These are phyloP conservation scores for Pythium utonaiense DNA, from an alignment of 352 stramenopile species.

Conservation along the genomic window DNA sequence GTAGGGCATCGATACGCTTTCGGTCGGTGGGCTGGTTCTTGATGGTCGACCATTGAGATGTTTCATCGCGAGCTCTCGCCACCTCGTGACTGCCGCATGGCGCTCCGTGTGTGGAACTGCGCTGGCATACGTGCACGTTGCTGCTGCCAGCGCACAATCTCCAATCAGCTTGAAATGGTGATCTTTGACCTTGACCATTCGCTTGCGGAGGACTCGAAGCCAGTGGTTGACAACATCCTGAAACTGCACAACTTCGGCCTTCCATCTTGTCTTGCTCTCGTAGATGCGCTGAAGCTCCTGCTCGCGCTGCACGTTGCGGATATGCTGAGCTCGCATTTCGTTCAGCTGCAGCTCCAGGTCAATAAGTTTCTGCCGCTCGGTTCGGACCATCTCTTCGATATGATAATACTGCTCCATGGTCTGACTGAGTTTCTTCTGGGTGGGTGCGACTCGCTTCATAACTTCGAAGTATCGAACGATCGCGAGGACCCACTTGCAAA, in stretches of 20 bases:
- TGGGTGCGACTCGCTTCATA: constrained; percentile 56
- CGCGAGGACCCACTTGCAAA: constrained; percentile 71
- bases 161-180: constrained; percentile 30
- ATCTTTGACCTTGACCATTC: constrained; percentile 19
- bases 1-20: constrained; percentile 19
- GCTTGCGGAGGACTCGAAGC: constrained; percentile 25
- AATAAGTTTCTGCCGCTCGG: constrained; percentile 48
- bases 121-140: constrained; percentile 30
- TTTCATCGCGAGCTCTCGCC: constrained; percentile 18
- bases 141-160: constrained; percentile 35
- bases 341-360: constrained; percentile 47
- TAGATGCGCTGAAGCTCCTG: constrained; percentile 51
- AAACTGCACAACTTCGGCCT: constrained; percentile 38
- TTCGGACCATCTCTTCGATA: constrained; percentile 37
- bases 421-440: constrained; percentile 39
- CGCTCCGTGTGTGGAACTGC: constrained; percentile 25
- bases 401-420: constrained; percentile 38
- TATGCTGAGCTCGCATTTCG: constrained; percentile 35
- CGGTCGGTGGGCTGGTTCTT: not conserved
- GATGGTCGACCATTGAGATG: constrained; percentile 13
- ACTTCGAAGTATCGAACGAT: constrained; percentile 68
- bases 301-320: constrained; percentile 32
- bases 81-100: constrained; percentile 20
- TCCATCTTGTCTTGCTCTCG: constrained; percentile 42
- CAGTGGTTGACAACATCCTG: constrained; percentile 37